Evolutionary conservation across 768 basidiomycete species (phyloP), one percentile per base, ranked within the genome.

Genomic region (Agaricus sinodeliciosus): DNA sequence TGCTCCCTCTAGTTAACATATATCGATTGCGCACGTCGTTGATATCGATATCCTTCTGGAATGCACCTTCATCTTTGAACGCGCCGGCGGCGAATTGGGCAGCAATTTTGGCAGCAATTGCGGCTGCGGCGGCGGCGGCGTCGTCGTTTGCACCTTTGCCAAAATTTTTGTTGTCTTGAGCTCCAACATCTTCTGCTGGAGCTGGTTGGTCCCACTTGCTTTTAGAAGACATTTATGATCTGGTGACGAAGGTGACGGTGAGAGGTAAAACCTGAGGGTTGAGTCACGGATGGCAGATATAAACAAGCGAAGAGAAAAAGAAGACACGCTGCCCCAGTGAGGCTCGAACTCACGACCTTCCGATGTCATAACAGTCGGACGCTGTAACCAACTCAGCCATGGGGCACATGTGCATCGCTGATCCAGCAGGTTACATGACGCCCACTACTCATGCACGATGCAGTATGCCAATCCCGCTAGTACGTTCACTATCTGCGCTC

Each of bases 11-110:
- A 43, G 93, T 94, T 59, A 95, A 71, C 67, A 95, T 72, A 67
- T 94, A 95, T 59, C 93, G 76, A 68, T 95, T 95, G 63, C 92
- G 75, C 46, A 91, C 72, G 66, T 94, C 93, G 64, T 94, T 94
- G 65, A 95, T 94, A 65, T 94, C 93, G 49, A 94, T 91, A 62
- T 94, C 90, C 58, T 87, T 77, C 9, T 81, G 82, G 60, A 84
- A 94, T 31, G 85, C 87, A 28, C 74, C 87, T 58, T 89, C 87
- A 43, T 85, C 93, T 64, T 65, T 60, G 62, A 71, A 27, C 63
- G 71, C 53, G 58, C 72, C 51, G 65, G 68, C 67, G 37, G 74
- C 73, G 47, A 88, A 85, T 62, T 88, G 85, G 0, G 87, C 90
- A 11, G 91, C 90, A 65, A 94, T 92, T 75, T 90, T 90, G 58